Evolutionary conservation across 2,329 filamentous ascomycete species (phyloP).

Genomic region (Macrophomina pseudophaseolina): DNA sequence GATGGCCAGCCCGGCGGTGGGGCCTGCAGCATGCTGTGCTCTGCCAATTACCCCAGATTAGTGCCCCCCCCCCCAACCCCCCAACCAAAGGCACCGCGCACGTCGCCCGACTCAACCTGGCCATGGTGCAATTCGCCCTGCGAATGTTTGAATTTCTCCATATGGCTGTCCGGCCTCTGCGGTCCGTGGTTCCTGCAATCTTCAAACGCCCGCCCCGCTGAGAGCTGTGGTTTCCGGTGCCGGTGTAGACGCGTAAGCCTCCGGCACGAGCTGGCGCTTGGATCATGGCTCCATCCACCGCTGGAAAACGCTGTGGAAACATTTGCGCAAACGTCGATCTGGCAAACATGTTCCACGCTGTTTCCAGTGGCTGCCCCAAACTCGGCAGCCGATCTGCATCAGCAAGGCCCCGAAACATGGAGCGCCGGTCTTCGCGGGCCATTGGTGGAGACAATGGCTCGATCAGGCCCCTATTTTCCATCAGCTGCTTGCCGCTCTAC

Average conservation of each 20-base stretch:
- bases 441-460: constrained; percentile 20
- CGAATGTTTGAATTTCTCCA: background rate
- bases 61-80: background rate
- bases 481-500: background rate
- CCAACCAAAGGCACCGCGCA: too few species aligned
- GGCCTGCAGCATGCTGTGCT: background rate
- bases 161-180: background rate
- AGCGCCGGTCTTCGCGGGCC: constrained; percentile 10
- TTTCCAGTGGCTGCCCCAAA: constrained; percentile 1
- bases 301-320: constrained; percentile 1
- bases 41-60: constrained; percentile 17
- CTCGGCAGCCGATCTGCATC: constrained; percentile 15
- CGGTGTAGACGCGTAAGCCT: constrained; percentile 23
- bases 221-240: background rate
- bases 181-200: constrained; percentile 21
- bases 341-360: constrained; percentile 7
- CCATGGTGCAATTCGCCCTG: constrained; percentile 6
- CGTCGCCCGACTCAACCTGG: background rate
- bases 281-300: constrained; percentile 7
- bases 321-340: constrained; percentile 22
- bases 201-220: constrained; percentile 20
- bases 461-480: constrained; percentile 23
- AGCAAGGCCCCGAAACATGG: constrained; percentile 19
- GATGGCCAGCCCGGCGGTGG: background rate
- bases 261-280: constrained; percentile 14